Evolutionary conservation across 2,329 filamentous ascomycete genomes (phyloP), one percentile per base, ranked within the genome.

Genomic region (Sarocladiaceae sp.): DNA sequence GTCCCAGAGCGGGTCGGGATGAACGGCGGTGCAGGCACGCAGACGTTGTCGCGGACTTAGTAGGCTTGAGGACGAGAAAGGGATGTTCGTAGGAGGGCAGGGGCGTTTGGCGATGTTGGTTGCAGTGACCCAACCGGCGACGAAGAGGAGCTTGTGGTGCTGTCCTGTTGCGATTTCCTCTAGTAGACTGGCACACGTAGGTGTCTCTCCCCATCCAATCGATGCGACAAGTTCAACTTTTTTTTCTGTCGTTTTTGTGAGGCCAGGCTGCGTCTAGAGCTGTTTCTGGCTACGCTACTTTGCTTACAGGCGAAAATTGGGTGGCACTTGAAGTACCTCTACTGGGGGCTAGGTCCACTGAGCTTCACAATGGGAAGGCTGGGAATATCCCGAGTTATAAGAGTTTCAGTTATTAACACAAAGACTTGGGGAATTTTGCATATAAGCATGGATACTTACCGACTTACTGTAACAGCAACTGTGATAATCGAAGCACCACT

Each of bases 221-320:
- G 44, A 48, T n/a, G 26, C 20, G 22, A 11, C 44, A 20, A 48
- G 26, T 48, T 33, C 3, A 48, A 29, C 28, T 48, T 48, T 48
- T 48, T 48, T 48, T 48, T 48, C 44, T 48, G 44, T 28, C 44
- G 10, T 10, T 48, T 48, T 48, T 33, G 44, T 48, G 44, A 48
- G 44, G 44, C 44, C 44, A 48, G 44, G 44, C 44, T 33, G 17
- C 44, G n/a, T 31, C 26, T 29, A 48, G 33, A 28, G 15, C 44
- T 48, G 44, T n/a, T 31, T 17, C 44, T 48, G 26, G 25, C 6
- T 8, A 17, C 3, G 44, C 20, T 48, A 48, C 44, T 33, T 48
- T 33, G 26, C 10, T 17, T 33, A 8, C 20, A 25, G 26, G 3
- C 4, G n/a, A 12, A n/a, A 11, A 15, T 18, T 3, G 31, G 18